phyloP scores from a whole-genome alignment of 768 basidiomycete genomes.

The Tricholoma matsutake region DNA sequence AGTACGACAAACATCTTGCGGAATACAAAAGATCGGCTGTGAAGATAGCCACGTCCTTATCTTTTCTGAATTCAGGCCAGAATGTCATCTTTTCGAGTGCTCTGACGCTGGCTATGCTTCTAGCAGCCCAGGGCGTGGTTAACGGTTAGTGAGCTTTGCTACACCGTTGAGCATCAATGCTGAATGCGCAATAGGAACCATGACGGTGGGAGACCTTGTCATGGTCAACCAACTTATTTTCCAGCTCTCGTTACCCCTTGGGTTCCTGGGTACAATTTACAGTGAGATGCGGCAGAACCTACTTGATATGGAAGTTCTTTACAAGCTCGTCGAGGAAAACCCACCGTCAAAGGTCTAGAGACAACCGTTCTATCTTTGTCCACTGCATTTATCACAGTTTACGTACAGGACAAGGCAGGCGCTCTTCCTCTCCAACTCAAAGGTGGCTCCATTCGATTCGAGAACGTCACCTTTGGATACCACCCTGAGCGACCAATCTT shows the following conservation, averaged over 20 bases:
- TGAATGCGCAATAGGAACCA: constrained; percentile 60
- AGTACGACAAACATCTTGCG: constrained; percentile 87
- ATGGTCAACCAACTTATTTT: constrained; percentile 99
- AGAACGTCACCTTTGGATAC: constrained; percentile 90
- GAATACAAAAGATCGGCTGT: constrained; percentile 89
- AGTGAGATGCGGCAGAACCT: constrained; percentile 95
- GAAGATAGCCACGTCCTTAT: constrained; percentile 92
- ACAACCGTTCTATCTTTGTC: background rate
- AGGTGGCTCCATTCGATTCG: constrained; percentile 89
- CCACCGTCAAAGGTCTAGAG: constrained; percentile 55
- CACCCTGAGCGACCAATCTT: constrained; percentile 93
- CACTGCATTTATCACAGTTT: background rate
- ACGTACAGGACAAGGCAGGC: constrained; percentile 58
- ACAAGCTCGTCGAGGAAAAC: constrained; percentile 84
- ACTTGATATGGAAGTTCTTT: constrained; percentile 95
- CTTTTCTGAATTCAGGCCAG: constrained; percentile 93
- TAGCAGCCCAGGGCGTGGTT: constrained; percentile 92
- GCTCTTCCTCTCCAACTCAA: constrained; percentile 66
- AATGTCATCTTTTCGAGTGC: constrained; percentile 95
- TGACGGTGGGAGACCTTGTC: constrained; percentile 98
- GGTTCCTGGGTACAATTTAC: constrained; percentile 96
- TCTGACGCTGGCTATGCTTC: constrained; percentile 91
- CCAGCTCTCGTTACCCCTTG: constrained; percentile 92
- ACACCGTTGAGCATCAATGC: background rate
- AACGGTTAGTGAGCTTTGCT: constrained; percentile 54